A percentile compares a stretch with the other conserved stretches of the same genome.
Evolutionary conservation across 2,329 filamentous ascomycete genomes (phyloP).

Genomic region (Ophiostoma perfectum): DNA sequence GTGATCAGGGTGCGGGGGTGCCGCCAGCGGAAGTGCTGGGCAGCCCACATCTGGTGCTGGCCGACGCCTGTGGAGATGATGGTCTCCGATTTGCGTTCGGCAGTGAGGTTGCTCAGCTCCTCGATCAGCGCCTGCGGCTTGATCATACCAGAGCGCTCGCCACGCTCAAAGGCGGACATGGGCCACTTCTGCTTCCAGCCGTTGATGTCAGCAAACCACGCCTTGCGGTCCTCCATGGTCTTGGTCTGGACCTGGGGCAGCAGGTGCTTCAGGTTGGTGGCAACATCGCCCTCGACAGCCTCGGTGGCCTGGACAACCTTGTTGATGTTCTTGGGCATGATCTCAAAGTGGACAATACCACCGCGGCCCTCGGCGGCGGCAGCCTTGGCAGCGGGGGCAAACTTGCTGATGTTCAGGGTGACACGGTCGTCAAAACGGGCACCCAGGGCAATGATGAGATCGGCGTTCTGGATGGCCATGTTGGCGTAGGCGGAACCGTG

Average conservation of each 20-base stretch:
- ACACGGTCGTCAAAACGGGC: slow-evolving; percentile 96
- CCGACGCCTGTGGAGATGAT: slow-evolving; percentile 92
- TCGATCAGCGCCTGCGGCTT: slow-evolving; percentile 93
- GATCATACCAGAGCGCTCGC: slow-evolving; percentile 70
- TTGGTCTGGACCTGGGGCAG: slow-evolving; percentile 64
- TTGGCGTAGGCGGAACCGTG: slow-evolving; percentile 96
- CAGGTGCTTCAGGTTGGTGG: slow-evolving; percentile 68
- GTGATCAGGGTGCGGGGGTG: slow-evolving; percentile 91
- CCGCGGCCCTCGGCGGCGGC: slow-evolving; percentile 81
- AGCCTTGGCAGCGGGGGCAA: slow-evolving; percentile 79
- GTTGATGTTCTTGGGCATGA: slow-evolving; percentile 99
- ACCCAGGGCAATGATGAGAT: slow-evolving; percentile 91
- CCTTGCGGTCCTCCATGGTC: slow-evolving; percentile 60
- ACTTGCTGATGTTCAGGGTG: slow-evolving; percentile 73
- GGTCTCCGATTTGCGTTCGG: slow-evolving; percentile 72
- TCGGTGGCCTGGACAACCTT: slow-evolving; percentile 97
- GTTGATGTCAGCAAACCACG: slow-evolving; percentile 86
- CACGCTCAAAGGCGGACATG: slow-evolving; percentile 71
- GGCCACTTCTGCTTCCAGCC: slow-evolving; percentile 92
- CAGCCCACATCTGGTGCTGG: slow-evolving; percentile 98
- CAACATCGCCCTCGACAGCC: slow-evolving; percentile 89
- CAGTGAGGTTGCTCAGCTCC: slow-evolving; percentile 79
- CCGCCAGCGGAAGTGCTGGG: slow-evolving; percentile 94
- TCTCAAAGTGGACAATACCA: slow-evolving; percentile 95
- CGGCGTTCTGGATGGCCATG: slow-evolving; percentile 94